Conservation (phyloP, 441 rosid genomes). For the Populus hybrid region DNA sequence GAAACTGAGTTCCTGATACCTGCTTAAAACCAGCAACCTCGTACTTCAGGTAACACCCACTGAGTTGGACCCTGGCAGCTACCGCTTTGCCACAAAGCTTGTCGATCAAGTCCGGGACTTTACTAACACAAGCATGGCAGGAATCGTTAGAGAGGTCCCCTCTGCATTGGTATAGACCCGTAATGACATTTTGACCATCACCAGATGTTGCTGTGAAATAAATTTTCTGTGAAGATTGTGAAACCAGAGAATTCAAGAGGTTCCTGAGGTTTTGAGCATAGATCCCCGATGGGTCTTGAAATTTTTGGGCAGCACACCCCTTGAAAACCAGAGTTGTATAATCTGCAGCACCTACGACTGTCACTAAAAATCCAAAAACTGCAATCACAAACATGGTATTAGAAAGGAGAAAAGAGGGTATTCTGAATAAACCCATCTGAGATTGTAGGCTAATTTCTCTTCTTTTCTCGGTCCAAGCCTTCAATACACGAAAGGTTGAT, state of each 20-base stretch:
- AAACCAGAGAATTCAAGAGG: conserved; percentile 47
- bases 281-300: conserved; percentile 53
- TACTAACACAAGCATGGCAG: conserved; percentile 58
- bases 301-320: conserved; percentile 67
- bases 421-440: conserved; percentile 32
- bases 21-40: conserved; percentile 60
- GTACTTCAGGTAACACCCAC: conserved; percentile 70
- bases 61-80: conserved; percentile 69
- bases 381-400: conserved; percentile 13
- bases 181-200: conserved; percentile 46
- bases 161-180: conserved; percentile 77
- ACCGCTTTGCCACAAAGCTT: conserved; percentile 55
- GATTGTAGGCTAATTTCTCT: neutral
- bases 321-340: conserved; percentile 51
- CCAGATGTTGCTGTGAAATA: conserved; percentile 53
- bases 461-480: conserved; percentile 10
- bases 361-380: conserved; percentile 9
- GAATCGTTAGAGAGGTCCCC: conserved; percentile 61
- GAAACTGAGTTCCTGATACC: conserved; percentile 46
- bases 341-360: conserved; percentile 30
- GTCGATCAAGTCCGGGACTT: conserved; percentile 40
- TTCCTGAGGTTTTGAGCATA: conserved; percentile 55
- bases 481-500: neutral
- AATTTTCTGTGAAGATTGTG: conserved; percentile 50
- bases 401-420: conserved; percentile 8